These are phyloP conservation scores for Amphicarpaea edgeworthii DNA, from an alignment of 306 rosid species.

Conservation along the genomic window DNA sequence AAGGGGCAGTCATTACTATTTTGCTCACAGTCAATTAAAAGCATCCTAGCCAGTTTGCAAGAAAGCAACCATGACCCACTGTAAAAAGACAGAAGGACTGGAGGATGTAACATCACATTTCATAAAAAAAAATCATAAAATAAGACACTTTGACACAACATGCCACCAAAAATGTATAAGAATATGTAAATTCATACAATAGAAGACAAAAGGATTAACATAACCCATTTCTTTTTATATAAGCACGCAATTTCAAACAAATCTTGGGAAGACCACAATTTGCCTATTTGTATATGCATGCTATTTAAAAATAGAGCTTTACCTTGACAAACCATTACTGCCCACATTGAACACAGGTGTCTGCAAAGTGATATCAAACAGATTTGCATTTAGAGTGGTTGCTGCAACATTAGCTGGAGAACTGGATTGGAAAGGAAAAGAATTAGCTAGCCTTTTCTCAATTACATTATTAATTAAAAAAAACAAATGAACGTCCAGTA, in stretches of 20 bases:
- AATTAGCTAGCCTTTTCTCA: conserved; percentile 28
- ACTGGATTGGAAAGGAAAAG: conserved; percentile 55
- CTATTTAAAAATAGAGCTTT: conserved; percentile 32
- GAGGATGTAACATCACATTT: conserved; percentile 38
- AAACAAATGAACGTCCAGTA: conserved; percentile 23
- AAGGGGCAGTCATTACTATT: conserved; percentile 69
- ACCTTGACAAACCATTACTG: conserved; percentile 69
- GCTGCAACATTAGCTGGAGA: conserved; percentile 76
- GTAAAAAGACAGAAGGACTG: conserved; percentile 46
- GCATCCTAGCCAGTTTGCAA: conserved; percentile 82
- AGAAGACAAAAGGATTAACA: conserved; percentile 21
- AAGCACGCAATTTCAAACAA: conserved; percentile 22
- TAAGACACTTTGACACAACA: conserved; percentile 18
- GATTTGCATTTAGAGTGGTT: conserved; percentile 69
- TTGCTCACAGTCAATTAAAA: conserved; percentile 82
- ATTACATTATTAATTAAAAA: conserved; percentile 30
- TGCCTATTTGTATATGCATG: conserved; percentile 30
- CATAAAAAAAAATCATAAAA: conserved; percentile 14
- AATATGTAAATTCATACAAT: conserved; percentile 9
- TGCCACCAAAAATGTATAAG: conserved; percentile 12
- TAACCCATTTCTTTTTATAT: conserved; percentile 1
- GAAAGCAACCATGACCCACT: conserved; percentile 93
- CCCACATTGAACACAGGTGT: conserved; percentile 52
- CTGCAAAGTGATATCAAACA: conserved; percentile 68
- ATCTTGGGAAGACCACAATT: conserved; percentile 6